These are phyloP conservation scores for Phenoliferia sp. DNA, from an alignment of 1,284 basidiomycete species.

Conservation along the genomic window DNA sequence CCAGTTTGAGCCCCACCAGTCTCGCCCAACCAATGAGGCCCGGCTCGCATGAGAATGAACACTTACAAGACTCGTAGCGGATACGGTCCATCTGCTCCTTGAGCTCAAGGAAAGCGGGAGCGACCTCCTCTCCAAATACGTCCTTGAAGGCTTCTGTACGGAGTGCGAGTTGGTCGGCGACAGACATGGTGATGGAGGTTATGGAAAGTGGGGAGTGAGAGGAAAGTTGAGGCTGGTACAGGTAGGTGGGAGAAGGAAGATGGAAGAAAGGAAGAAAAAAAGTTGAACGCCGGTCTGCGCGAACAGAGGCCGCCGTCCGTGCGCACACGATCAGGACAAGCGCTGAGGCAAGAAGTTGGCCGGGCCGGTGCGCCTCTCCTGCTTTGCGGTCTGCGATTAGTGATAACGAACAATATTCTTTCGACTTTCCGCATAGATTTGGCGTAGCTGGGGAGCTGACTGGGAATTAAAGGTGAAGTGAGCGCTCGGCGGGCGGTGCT, in stretches of 20 bases:
- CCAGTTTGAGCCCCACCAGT: neutral
- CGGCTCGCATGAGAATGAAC: neutral
- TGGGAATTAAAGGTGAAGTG: too few species aligned
- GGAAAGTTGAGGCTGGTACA: neutral
- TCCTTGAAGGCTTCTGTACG: conserved; percentile 15
- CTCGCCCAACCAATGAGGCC: too few species aligned
- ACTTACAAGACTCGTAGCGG: conserved; percentile 22
- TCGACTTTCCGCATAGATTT: too few species aligned
- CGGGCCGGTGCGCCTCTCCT: too few species aligned
- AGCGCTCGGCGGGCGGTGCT: too few species aligned
- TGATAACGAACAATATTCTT: too few species aligned
- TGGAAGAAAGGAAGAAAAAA: neutral
- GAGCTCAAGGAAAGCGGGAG: neutral
- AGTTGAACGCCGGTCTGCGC: neutral
- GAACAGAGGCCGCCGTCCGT: too few species aligned
- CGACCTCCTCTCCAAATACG: conserved; percentile 10
- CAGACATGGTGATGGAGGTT: neutral
- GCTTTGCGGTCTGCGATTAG: too few species aligned
- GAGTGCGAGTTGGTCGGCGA: neutral
- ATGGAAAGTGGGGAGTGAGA: neutral
- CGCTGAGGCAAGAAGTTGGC: too few species aligned
- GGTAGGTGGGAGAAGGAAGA: neutral
- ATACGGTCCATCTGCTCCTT: conserved; percentile 7
- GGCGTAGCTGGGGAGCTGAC: too few species aligned
- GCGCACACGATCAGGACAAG: too few species aligned